A percentile compares a stretch with the other conserved stretches of the same genome.
These are phyloP conservation scores for Penicillium nordicum DNA, from an alignment of 2,329 filamentous ascomycete species.

Conservation along the genomic window DNA sequence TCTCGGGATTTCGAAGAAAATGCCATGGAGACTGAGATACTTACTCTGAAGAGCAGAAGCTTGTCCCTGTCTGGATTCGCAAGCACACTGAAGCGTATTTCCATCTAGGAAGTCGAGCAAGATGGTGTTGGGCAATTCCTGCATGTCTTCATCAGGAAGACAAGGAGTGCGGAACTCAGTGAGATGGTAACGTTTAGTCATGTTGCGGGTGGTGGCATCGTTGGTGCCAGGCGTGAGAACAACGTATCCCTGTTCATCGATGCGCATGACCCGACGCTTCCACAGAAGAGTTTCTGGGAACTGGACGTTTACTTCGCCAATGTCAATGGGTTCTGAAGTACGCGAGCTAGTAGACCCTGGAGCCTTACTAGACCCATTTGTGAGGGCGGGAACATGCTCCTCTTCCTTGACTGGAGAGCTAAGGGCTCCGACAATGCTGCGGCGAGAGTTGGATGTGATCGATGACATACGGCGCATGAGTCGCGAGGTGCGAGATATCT, in stretches of 20 bases:
- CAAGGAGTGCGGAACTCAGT: constrained; percentile 77
- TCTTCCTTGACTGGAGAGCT: constrained; percentile 39
- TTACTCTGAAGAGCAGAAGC: constrained; percentile 51
- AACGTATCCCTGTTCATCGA: constrained; percentile 80
- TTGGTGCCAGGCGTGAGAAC: constrained; percentile 70
- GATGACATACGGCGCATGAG: constrained; percentile 67
- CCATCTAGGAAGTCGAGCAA: constrained; percentile 62
- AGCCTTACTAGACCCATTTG: constrained; percentile 27
- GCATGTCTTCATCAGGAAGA: constrained; percentile 81
- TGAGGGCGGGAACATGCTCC: constrained; percentile 13
- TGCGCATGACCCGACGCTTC: constrained; percentile 86
- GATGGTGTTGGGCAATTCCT: constrained; percentile 87
- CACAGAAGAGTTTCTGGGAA: constrained; percentile 94
- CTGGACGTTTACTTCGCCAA: constrained; percentile 93
- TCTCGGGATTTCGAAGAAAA: background rate
- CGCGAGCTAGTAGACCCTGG: constrained; percentile 41
- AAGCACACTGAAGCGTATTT: constrained; percentile 61
- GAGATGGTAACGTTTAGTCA: constrained; percentile 78
- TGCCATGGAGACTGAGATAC: constrained; percentile 38
- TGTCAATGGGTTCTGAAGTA: constrained; percentile 58
- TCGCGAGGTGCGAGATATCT: constrained; percentile 56
- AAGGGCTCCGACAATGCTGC: constrained; percentile 42
- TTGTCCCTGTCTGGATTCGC: constrained; percentile 55
- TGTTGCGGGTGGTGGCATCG: constrained; percentile 56
- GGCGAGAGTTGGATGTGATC: constrained; percentile 51